Evolutionary conservation across 441 rosid genomes (phyloP).

Genomic region (Capsella rubella): DNA sequence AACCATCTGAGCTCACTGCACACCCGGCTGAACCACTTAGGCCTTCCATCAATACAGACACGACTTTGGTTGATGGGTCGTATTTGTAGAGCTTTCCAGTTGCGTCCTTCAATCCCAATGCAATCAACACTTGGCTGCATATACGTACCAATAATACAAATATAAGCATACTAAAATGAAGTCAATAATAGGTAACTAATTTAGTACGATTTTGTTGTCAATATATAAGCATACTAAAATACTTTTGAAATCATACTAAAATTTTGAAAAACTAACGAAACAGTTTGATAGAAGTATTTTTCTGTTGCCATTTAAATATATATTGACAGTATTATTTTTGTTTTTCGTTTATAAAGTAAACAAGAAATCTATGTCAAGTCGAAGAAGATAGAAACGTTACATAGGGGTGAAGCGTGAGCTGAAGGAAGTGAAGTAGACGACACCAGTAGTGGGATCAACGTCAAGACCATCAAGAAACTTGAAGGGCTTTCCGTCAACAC

Average conservation of each 20-base stretch:
- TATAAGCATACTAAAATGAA: background rate
- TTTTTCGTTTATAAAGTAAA: background rate
- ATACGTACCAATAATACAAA: background rate
- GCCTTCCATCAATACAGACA: constrained; percentile 39
- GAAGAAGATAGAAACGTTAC: constrained; percentile 10
- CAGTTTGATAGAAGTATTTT: too few relatives aligned
- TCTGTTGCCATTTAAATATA: background rate
- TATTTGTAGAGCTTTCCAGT: constrained; percentile 45
- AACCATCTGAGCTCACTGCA: constrained; percentile 46
- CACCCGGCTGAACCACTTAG: constrained; percentile 43
- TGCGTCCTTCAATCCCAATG: constrained; percentile 36
- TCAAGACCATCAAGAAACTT: constrained; percentile 47
- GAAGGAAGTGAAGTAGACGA: constrained; percentile 47
- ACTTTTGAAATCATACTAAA: too few relatives aligned
- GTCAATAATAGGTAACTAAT: constrained; percentile 3
- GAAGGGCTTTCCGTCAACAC: constrained; percentile 47
- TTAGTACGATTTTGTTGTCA: too few relatives aligned
- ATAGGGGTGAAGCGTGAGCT: constrained; percentile 41
- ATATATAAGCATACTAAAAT: too few relatives aligned
- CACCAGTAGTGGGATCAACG: constrained; percentile 43
- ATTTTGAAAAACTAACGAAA: too few relatives aligned
- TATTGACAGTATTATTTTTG: background rate
- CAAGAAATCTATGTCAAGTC: background rate
- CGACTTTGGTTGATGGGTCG: constrained; percentile 41
- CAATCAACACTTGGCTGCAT: constrained; percentile 38